Evolutionary conservation across 2,329 filamentous ascomycete genomes (phyloP), one percentile per base, ranked within the genome.

Genomic region (Ilyonectria destructans): DNA sequence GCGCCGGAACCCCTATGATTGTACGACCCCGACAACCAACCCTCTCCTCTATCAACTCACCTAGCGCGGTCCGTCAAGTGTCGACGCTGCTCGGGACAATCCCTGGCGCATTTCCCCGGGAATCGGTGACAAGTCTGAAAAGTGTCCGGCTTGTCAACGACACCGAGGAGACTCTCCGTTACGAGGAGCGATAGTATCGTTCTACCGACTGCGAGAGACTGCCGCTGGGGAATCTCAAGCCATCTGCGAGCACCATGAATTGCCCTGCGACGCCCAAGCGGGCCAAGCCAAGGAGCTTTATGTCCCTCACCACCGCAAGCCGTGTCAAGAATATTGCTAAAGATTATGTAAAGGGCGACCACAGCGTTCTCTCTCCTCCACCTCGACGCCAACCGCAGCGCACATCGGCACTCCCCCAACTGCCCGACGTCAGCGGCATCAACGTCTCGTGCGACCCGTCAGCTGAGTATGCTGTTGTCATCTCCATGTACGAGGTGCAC

Each of bases 401-500:
- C 70, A 89, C 92, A 1, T 92, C 91, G n/a, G 85, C 86, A 2
- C 84, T 96, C 6, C 93, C 95, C 1, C 90, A 92, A 65, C 83
- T 86, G 6, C 96, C 96, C 9, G 91, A 95, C 70, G 89, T 97
- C 59, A 90, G 90, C 80, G 86, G 91, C 58, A 85, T 97, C 49
- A 84, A 87, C 5, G 86, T 97, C 0, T 86, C 89, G 0, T 82
- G 80, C 71, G 80, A 82, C 48, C 85, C 90, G 55, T 88, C 88
- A 21, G 89, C 92, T 62, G 94, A 97, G 74, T 98, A 98, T 75
- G 92, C 93, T 5, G 90, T 99, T 61, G 85, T 99, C 12, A 87
- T 99, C 23, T 97, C 95, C 61, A 99, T 99, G 95, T 98, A 98
- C 81, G 96, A 99, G 80, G 96, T 99, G 1, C 98, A 99, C 84